Evolutionary conservation across 768 basidiomycete species (phyloP).

Genomic region (Gymnopilus dilepis): DNA sequence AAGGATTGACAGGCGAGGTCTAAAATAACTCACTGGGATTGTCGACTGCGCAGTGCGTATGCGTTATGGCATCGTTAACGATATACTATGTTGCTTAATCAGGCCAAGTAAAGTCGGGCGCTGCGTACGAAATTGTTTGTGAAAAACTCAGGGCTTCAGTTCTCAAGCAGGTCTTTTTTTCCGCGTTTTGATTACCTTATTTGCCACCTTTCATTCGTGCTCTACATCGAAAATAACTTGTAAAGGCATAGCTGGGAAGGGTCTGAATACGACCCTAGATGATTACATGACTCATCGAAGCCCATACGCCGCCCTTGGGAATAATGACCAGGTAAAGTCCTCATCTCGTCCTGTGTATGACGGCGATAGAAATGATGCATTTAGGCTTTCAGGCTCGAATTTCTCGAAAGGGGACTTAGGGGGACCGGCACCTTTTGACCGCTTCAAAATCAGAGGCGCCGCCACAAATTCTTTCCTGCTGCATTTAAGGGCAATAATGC

Average conservation of each 20-base stretch:
- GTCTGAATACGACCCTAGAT: not conserved
- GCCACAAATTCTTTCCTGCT: not conserved
- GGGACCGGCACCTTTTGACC: not conserved
- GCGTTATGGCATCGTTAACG: slow-evolving; percentile 1
- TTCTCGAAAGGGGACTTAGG: not conserved
- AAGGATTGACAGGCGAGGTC: not conserved
- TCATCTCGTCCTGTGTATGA: too few relatives aligned
- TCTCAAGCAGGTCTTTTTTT: too few relatives aligned
- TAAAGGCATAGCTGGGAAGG: too few relatives aligned
- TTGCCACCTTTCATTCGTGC: too few relatives aligned
- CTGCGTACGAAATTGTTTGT: too few relatives aligned
- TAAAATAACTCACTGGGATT: not conserved
- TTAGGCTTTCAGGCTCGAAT: not conserved
- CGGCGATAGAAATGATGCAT: not conserved
- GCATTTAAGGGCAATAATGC: not conserved
- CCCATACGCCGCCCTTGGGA: too few relatives aligned
- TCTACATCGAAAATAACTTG: too few relatives aligned
- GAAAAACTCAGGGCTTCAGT: too few relatives aligned
- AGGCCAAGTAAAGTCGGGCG: too few relatives aligned
- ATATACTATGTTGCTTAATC: too few relatives aligned
- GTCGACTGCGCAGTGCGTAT: not conserved
- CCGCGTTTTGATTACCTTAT: too few relatives aligned
- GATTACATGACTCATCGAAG: not conserved
- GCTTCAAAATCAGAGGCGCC: not conserved
- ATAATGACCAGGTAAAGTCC: not conserved